Evolutionary conservation across 176 grass and related monocot species (phyloP).

Genomic region (Cenchrus purpureus): DNA sequence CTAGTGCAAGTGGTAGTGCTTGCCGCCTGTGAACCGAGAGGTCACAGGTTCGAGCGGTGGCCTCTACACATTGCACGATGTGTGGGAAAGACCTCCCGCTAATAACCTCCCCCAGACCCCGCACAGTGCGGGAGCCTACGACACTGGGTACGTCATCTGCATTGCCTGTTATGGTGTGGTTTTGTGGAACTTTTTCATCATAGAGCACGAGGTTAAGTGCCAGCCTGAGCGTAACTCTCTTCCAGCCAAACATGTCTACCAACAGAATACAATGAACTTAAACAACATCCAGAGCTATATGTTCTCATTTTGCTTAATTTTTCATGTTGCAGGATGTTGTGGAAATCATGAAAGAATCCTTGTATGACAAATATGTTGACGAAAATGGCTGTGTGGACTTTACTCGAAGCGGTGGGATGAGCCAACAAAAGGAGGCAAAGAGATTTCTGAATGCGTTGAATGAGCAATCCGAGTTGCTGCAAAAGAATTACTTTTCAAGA

Average conservation of each 20-base stretch:
- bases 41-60: too few relatives aligned
- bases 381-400: conserved; percentile 77
- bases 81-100: too few relatives aligned
- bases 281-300: neutral
- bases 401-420: conserved; percentile 84
- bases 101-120: too few relatives aligned
- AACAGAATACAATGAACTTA: neutral
- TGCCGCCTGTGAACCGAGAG: too few relatives aligned
- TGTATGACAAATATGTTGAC: conserved; percentile 90
- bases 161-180: neutral
- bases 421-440: conserved; percentile 61
- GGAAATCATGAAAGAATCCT: conserved; percentile 76
- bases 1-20: too few relatives aligned
- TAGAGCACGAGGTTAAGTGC: neutral
- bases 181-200: neutral
- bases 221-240: neutral
- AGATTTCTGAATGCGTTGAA: conserved; percentile 63
- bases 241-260: neutral
- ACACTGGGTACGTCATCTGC: neutral
- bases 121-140: too few relatives aligned
- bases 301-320: conserved; percentile 43
- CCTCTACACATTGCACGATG: too few relatives aligned
- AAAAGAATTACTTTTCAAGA: conserved; percentile 76
- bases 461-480: conserved; percentile 70
- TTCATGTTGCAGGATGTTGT: conserved; percentile 66